These are phyloP conservation scores for Lentithecium fluviatile DNA, from an alignment of 495 filamentous ascomycete species.

Conservation along the genomic window DNA sequence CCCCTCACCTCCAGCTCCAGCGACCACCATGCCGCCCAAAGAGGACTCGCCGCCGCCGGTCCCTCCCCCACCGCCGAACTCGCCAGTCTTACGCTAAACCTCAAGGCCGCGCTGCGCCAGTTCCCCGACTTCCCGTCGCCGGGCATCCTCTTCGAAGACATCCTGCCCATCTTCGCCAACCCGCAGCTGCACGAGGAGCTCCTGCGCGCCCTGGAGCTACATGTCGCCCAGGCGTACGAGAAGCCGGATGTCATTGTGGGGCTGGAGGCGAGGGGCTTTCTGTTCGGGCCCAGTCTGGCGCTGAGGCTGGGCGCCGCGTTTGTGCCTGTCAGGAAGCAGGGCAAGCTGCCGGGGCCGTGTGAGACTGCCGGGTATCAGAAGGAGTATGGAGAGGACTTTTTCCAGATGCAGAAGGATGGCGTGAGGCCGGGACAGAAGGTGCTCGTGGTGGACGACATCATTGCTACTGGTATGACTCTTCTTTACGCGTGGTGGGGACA, in stretches of 20 bases:
- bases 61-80: conserved; percentile 45
- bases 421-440: conserved; percentile 87
- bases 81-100: conserved; percentile 81
- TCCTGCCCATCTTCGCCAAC: conserved; percentile 91
- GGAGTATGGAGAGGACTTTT: conserved; percentile 95
- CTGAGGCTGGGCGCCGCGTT: conserved; percentile 83
- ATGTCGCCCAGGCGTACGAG: conserved; percentile 58
- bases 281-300: conserved; percentile 90
- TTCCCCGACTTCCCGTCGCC: conserved; percentile 93
- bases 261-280: conserved; percentile 90
- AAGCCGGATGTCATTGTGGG: conserved; percentile 90
- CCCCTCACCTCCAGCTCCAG: conserved; percentile 33
- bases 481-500: neutral
- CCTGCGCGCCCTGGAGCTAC: conserved; percentile 82
- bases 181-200: conserved; percentile 72
- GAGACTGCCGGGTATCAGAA: conserved; percentile 82
- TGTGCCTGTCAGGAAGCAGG: conserved; percentile 91
- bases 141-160: conserved; percentile 97
- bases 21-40: conserved; percentile 40
- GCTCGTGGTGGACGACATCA: conserved; percentile 94
- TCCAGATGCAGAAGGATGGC: conserved; percentile 87
- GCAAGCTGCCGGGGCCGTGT: conserved; percentile 90
- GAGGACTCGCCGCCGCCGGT: conserved; percentile 46
- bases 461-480: conserved; percentile 81
- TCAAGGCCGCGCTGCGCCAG: conserved; percentile 62